Evolutionary conservation across 2,329 filamentous ascomycete genomes (phyloP).

Genomic region (Claviceps capensis): DNA sequence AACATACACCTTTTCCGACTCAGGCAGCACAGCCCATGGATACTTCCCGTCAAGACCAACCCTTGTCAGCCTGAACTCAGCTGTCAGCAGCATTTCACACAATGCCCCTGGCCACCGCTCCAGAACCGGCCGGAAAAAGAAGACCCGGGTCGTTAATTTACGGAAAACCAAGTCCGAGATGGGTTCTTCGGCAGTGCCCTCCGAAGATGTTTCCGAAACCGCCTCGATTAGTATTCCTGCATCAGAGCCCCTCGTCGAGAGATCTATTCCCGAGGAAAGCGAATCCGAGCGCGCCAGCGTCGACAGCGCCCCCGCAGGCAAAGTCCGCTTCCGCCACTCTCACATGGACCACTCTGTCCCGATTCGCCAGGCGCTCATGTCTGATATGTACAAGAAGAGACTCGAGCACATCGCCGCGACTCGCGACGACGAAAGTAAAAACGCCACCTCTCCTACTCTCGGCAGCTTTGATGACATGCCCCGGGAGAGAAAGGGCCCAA

Average conservation of each 20-base stretch:
- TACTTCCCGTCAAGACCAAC: conserved; percentile 56
- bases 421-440: conserved; percentile 10
- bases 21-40: conserved; percentile 48
- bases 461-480: conserved; percentile 2
- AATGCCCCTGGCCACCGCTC: conserved; percentile 47
- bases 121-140: conserved; percentile 59
- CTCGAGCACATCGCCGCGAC: conserved; percentile 12
- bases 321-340: conserved; percentile 26
- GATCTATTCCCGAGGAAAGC: conserved; percentile 45
- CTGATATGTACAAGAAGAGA: conserved; percentile 12
- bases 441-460: conserved; percentile 4
- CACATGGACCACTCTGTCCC: conserved; percentile 8
- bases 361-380: conserved; percentile 12
- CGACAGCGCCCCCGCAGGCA: conserved; percentile 18
- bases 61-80: conserved; percentile 46
- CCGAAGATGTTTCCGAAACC: conserved; percentile 35
- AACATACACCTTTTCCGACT: conserved; percentile 63
- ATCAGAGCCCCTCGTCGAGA: conserved; percentile 45
- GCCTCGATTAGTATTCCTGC: conserved; percentile 43
- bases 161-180: conserved; percentile 45
- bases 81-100: conserved; percentile 47
- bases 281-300: conserved; percentile 29
- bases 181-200: conserved; percentile 36
- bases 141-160: conserved; percentile 71
- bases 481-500: conserved; percentile 17